Evolutionary conservation across 176 grass and related monocot genomes (phyloP), one percentile per base, ranked within the genome.

Genomic region (Ananas comosus): DNA sequence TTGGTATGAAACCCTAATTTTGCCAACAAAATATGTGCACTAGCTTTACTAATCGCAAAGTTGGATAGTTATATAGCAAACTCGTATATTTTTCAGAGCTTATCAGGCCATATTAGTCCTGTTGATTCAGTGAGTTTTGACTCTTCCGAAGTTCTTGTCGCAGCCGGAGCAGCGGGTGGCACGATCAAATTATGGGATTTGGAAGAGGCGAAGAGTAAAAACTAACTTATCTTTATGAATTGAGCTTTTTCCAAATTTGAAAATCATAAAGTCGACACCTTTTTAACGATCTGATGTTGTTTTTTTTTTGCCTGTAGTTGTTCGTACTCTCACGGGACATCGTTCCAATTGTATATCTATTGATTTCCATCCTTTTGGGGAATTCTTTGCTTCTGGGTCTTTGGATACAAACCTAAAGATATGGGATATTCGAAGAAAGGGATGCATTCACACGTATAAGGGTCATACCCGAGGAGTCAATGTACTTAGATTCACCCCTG

Each of bases 361-460:
- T 54, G 86, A 96, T 75, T 96, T 92, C 68, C 93, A 96, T 73
- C 93, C 93, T 47, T 96, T 96, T 83, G 86, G 89, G 14, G 93
- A 96, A 74, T 90, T 96, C 63, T 81, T 96, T 74, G 93, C 86
- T 33, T 92, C 93, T 70, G 93, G 89, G 12, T 92, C 93, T 69
- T 80, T 83, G 65, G 89, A 96, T 66, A 96, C 89, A 85, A 96
- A 96, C 73, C 77, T 96, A 76, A 96, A 96, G 72, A 87, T 96
- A 80, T 92, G 93, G 89, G 89, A 96, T 70, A 87, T 87, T 24
- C 74, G 86, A 83, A 87, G 91, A 72, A 96, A 96, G 69, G 77
- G 81, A 79, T 90, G 89, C 71, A 96, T 96, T 75, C 86, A 90
- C 68, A 96, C 93, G 48, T 96, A 96, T 65, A 91, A 96, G 61